A percentile compares a stretch with the other conserved stretches of the same genome.
Conservation (phyloP, 2,329 filamentous ascomycete genomes). For the Penicillium sp. region DNA sequence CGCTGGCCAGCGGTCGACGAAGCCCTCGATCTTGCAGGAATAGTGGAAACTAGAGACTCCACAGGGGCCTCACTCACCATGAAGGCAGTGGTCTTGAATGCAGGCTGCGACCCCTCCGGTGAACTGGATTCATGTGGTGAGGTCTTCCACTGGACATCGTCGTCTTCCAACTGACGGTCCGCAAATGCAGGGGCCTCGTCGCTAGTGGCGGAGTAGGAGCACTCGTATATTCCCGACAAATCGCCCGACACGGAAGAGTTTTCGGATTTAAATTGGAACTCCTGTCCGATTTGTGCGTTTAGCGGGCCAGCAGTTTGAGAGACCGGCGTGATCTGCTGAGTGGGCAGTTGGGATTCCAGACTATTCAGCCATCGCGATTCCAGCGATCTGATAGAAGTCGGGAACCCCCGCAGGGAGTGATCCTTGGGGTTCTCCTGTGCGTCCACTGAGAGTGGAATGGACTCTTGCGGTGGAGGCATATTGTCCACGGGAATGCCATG, state of each 20-base stretch:
- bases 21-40: slow-evolving; percentile 26
- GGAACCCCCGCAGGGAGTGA: slow-evolving; percentile 24
- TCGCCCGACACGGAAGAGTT: slow-evolving; percentile 41
- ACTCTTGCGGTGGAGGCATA: slow-evolving; percentile 15
- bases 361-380: slow-evolving; percentile 37
- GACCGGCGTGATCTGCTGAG: slow-evolving; percentile 29
- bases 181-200: slow-evolving; percentile 33
- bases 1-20: slow-evolving; percentile 28
- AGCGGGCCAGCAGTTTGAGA: slow-evolving; percentile 23
- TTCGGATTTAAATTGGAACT: slow-evolving; percentile 40
- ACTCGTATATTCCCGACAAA: slow-evolving; percentile 34
- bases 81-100: slow-evolving; percentile 34
- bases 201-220: slow-evolving; percentile 34
- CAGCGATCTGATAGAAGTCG: slow-evolving; percentile 31
- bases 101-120: slow-evolving; percentile 26
- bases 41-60: slow-evolving; percentile 30
- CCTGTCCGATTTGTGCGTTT: slow-evolving; percentile 23
- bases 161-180: slow-evolving; percentile 34
- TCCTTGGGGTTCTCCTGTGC: slow-evolving; percentile 26
- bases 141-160: slow-evolving; percentile 32
- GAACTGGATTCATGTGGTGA: slow-evolving; percentile 27
- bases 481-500: slow-evolving; percentile 18
- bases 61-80: slow-evolving; percentile 37
- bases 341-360: slow-evolving; percentile 36
- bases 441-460: slow-evolving; percentile 20